Base-by-base conservation (phyloP, 2,329 filamentous ascomycete genomes). In the Teratosphaeria gauchensis region DNA sequence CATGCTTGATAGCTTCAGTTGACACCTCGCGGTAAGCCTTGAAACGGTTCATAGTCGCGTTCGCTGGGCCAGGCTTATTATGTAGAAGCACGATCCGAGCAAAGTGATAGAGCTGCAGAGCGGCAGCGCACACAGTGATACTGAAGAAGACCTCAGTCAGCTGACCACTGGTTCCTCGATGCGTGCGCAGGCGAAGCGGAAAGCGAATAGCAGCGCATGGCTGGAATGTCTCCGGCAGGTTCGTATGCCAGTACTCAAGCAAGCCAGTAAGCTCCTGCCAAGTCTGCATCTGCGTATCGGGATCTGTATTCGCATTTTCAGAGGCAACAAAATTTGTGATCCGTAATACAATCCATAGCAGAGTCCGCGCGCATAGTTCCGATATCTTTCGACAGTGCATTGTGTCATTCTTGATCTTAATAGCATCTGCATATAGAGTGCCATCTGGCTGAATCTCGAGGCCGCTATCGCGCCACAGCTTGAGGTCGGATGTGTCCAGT, bases 81-180 rank as follows among this genome's bases (percentile, higher is more conserved):
- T 85, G 77, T 4, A 84, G 76, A 0, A 87, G 70, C 1, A 85
- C 75, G 14, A 86, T 83, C 42, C 82, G 79, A 1, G 82, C 82
- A 74, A 86, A 85, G 65, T 87, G 82, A 62, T 85, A 87, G 42
- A 81, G 80, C 63, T 85, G 83, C 76, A 86, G 84, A 0, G 84
- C 82, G 0, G 84, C 83, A 0, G 82, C 83, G 69, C 83, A 87
- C 73, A 86, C 80, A 0, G 83, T 78, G 1, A 83, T 77, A 62
- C 79, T 79, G 70, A 84, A 86, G 82, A 84, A 87, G 11, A 85
- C 77, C 66, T 86, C 83, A 70, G 76, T 70, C 9, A 71, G 59
- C 19, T 62, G 65, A 24, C 14, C 30, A 53, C 12, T 56, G 19
- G 24, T 35, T 5, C 16, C 63, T 58, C 11, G 31, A 28, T 30